These are phyloP conservation scores for Cordia subcordata DNA, from an alignment of 257 asterid genomes.

Conservation along the genomic window DNA sequence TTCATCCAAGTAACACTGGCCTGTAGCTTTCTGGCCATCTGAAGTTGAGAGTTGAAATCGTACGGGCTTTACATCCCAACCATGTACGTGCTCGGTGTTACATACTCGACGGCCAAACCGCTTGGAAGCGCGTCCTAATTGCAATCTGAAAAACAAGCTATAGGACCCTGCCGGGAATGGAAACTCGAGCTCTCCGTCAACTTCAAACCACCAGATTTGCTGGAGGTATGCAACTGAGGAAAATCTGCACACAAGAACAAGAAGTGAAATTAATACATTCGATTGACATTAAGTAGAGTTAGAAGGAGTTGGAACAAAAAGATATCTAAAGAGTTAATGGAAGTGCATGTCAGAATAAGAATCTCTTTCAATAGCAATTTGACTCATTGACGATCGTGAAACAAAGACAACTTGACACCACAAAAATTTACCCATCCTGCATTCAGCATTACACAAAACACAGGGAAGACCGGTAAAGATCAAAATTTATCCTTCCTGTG, in stretches of 20 bases:
- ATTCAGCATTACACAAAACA: no score
- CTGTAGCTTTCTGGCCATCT: slow-evolving; percentile 65
- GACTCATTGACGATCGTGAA: no score
- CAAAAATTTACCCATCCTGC: no score
- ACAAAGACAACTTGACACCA: no score
- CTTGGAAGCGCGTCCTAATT: slow-evolving; percentile 55
- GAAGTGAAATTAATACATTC: not conserved
- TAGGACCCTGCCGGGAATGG: slow-evolving; percentile 77
- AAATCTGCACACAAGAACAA: slow-evolving; percentile 36
- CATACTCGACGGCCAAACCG: slow-evolving; percentile 67
- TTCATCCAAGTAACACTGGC: slow-evolving; percentile 68
- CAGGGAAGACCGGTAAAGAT: no score
- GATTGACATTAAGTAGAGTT: not conserved
- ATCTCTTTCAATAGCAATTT: no score
- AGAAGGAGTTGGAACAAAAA: not conserved
- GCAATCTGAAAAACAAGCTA: slow-evolving; percentile 73
- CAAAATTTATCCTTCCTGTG: no score
- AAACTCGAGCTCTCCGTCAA: slow-evolving; percentile 80
- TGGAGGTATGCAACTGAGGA: slow-evolving; percentile 77
- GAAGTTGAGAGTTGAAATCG: slow-evolving; percentile 70
- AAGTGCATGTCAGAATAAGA: no score
- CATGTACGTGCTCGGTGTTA: slow-evolving; percentile 71
- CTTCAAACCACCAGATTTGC: slow-evolving; percentile 97
- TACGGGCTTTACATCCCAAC: slow-evolving; percentile 86
- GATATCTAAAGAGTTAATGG: not conserved